Base-by-base conservation (phyloP, 768 basidiomycete genomes). In the Clavaria fumosa region DNA sequence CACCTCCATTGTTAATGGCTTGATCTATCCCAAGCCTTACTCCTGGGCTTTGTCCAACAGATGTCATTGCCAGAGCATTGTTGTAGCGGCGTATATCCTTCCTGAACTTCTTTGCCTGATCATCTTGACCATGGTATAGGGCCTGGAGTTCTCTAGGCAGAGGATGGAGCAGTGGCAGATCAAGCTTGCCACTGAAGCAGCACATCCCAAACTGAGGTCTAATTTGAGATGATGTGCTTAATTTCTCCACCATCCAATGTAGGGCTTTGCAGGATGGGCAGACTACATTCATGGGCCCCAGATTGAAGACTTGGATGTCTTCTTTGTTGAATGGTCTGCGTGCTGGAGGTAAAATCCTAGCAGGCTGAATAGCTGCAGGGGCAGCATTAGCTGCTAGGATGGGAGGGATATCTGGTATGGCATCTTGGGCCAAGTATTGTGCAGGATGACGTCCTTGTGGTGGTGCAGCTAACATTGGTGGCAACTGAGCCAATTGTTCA, bases 1-100 rank as follows among this genome's bases (percentile, higher is more conserved):
- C 54, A 35, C 44, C 31, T 1, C 54, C 57, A 38, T 26, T 14
- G 31, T 50, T 49, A 17, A 50, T 31, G 5, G 37, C 28, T 7
- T 53, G 37, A 37, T 63, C 58, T 20, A 57, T 39, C 1, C 47
- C 40, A 5, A 57, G 57, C 4, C n/a, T n/a, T 26, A 19, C 10
- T 50, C 22, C 22, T 61, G 51, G 19, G 53, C 31, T 3, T 46
- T 43, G 3, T n/a, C n/a, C n/a, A n/a, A n/a, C n/a, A n/a, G n/a
- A n/a, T n/a, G n/a, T n/a, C n/a, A n/a, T n/a, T n/a, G 59, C 53
- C 20, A 62, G 45, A 2, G 60, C 50, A 21, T 43, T 42, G 34
- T 64, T 64, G 17, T 63, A 61, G 12, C 53, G 53, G 0, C 45
- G 20, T 17, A 63, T 61, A 2, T 59, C 45, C 4, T 49, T 43